Evolutionary conservation across 1,284 basidiomycete genomes (phyloP), one percentile per base, ranked within the genome.

Genomic region (Naganishia sp.): DNA sequence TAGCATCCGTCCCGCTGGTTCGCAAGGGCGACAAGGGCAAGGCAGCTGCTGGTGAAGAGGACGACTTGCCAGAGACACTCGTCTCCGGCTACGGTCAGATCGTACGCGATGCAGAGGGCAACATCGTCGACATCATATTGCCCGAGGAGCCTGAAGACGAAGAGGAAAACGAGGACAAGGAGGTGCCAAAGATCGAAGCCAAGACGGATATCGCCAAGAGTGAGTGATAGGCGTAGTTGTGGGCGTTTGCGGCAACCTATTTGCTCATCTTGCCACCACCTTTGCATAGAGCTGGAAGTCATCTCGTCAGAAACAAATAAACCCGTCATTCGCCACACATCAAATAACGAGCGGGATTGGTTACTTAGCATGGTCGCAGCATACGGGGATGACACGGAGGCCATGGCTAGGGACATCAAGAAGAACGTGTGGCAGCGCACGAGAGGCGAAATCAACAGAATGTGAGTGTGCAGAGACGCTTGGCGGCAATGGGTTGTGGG

Each of bases 401-500:
- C 80, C 46, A 96, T 96, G 92, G 86, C 87, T 11, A 83, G 83
- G 70, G 94, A 98, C 80, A 81, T 86, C 70, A 88, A 84, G 77
- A 78, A 89, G 68, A 98, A 99, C 75, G 80, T 85, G 25, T 88
- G 88, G 79, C 95, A 98, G 80, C 87, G 89, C 76, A 98, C 94
- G 4, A 84, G 83, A 43, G 94, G 92, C 18, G 87, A 94, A 80
- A 81, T 99, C 74, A 84, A 77, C 73, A 73, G 82, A 58, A 77
- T 76, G 72, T 72, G 58, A 66, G 67, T 65, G 6, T 10, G 7
- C 17, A 10, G 53, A 35, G 6, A 18, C 18, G 18, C 41, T 49
- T 53, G 21, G 17, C 13, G 17, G 23, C 41, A n/a, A n/a, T 25
- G 21, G 3, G 28, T 10, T n/a, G 1, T 39, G 43, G 52, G 15